Base-by-base conservation (phyloP, 1,139 yeast species). In the Candida sojae region DNA sequence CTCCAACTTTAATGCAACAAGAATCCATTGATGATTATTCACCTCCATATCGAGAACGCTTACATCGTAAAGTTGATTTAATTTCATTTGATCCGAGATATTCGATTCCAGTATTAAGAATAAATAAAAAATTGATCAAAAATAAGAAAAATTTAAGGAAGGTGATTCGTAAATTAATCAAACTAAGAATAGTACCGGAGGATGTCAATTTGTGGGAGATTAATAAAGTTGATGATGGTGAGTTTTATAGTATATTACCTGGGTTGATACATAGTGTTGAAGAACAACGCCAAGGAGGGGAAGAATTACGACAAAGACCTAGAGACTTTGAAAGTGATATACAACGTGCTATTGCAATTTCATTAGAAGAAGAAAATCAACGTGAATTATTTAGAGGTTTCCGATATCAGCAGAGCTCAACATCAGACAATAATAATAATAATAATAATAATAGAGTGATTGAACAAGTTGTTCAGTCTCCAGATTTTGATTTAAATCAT, bases 71-170 rank as follows among this genome's bases (percentile, higher is more conserved):
- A 46, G 60, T 67, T 12, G 80, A 75, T 50, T 55, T 73, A 33
- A 53, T 75, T 17, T 72, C 78, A 5, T 74, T 68, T 56, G 79
- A 75, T 56, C 71, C 76, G 6, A 53, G 79, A 36, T 73, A 67
- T 49, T 53, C 64, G 1, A 45, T 52, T 4, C 79, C 79, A 0
- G 67, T 72, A 6, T 59, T 74, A 12, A 57, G 79, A 36, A 64
- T 73, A 35, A 75, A 74, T 53, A 60, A 68, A 17, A 49, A 62
- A 5, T 52, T 73, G 33, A 63, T 73, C 17, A 61, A 58, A 37
- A 62, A 65, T 32, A 67, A 67, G 10, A 51, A 49, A 6, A 64
- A 64, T 17, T 57, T 74, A 30, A 52, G 55, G 5, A 57, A 55
- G 13, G 60, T 67, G 3, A 67, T 75, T 29, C 46, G 53, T 23